Evolutionary conservation across 192 early-diverging fungal genomes (phyloP).

Genomic region (Coemansia umbellata): DNA sequence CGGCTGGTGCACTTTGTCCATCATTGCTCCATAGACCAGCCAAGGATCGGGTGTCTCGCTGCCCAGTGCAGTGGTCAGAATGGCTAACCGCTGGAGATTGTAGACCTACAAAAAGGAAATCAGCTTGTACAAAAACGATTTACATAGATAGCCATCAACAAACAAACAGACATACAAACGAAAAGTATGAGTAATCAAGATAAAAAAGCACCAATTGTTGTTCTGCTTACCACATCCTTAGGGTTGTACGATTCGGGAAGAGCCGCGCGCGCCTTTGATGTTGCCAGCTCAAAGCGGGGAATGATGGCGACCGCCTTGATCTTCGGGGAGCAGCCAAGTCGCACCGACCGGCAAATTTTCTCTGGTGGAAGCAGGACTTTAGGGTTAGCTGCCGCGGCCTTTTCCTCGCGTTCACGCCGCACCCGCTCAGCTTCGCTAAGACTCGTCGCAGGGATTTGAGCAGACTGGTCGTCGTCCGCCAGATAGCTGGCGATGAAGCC

Average conservation of each 20-base stretch:
- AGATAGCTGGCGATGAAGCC: slow-evolving; percentile 91
- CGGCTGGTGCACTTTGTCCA: slow-evolving; percentile 94
- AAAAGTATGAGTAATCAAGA: neutral
- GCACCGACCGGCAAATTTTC: slow-evolving; percentile 67
- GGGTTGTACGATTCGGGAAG: slow-evolving; percentile 74
- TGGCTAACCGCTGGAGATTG: slow-evolving; percentile 93
- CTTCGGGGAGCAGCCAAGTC: slow-evolving; percentile 61
- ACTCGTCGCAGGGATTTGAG: slow-evolving; percentile 36
- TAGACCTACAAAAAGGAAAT: slow-evolving; percentile 46
- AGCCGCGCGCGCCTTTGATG: slow-evolving; percentile 84
- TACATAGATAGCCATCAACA: no score
- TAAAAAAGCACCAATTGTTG: slow-evolving; percentile 1
- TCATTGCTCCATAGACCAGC: slow-evolving; percentile 89
- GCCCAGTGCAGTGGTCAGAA: slow-evolving; percentile 80
- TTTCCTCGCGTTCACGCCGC: slow-evolving; percentile 18
- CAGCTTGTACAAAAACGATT: neutral
- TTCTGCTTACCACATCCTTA: slow-evolving; percentile 67
- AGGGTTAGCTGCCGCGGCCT: slow-evolving; percentile 11
- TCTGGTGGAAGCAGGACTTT: slow-evolving; percentile 49
- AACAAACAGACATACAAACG: neutral
- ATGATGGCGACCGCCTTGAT: slow-evolving; percentile 75
- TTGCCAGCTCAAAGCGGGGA: slow-evolving; percentile 91
- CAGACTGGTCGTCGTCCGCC: slow-evolving; percentile 48
- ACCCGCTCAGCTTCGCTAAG: slow-evolving; percentile 6
- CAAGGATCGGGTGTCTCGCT: slow-evolving; percentile 66